Base-by-base conservation (phyloP, 768 basidiomycete species). In the Mrakia gelida region DNA sequence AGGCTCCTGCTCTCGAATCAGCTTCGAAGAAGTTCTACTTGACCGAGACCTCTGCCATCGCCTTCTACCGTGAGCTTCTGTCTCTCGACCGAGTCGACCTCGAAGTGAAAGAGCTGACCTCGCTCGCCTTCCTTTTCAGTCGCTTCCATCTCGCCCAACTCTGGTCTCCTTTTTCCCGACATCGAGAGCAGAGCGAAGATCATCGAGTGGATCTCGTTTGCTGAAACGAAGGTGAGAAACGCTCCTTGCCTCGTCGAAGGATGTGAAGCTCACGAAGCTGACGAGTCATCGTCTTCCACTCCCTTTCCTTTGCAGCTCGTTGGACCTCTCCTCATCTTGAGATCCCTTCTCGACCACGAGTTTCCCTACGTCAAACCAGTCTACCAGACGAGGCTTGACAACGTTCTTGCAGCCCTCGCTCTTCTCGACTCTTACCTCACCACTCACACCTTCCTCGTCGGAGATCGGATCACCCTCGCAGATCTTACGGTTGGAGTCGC, bases 391-490 rank as follows among this genome's bases (percentile, higher is more conserved):
- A 91, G 93, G 85, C 89, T 83, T 71, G 68, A 90, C 91, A 67
- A 87, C 87, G 43, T 90, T 82, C 80, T 85, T 62, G 87, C 88
- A 65, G 85, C 89, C 26, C 87, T 96, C 73, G 85, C 86, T 52
- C 90, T 89, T 80, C 87, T 98, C 77, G 89, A 99, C 80, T 84
- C 86, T 45, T 88, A 92, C 86, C 90, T 99, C 81, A 83, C 87
- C 68, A 87, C 89, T 75, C 90, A 88, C 82, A 99, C 96, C 63
- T 98, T 90, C 89, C 88, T 98, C 82, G 94, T 94, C 76, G 91
- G 91, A 80, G 93, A 99, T 83, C 92, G 96, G 82, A 92, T 98
- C 88, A 93, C 94, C 80, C 88, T 96, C 68, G 97, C 95, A 80
- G 97, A 99, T 82, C 84, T 99, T 85, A 84, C 85, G 82, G 81